Evolutionary conservation across 768 basidiomycete species (phyloP).

Genomic region (Clitopilus hobsonii): DNA sequence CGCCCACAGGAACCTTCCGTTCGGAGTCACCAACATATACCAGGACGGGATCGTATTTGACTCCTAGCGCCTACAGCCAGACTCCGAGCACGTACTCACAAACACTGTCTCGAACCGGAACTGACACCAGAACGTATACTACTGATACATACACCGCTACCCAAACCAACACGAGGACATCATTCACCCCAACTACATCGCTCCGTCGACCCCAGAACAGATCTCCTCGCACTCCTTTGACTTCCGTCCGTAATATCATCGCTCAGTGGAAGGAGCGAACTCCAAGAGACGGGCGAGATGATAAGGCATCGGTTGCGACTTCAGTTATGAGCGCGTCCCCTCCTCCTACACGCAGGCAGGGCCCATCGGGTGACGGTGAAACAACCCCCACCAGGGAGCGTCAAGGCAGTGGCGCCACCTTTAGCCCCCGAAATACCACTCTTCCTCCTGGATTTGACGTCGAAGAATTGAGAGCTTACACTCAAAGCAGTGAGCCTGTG

Average conservation of each 20-base stretch:
- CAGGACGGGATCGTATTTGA: conserved; percentile 29
- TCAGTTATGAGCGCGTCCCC: conserved; percentile 34
- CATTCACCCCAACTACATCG: conserved; percentile 44
- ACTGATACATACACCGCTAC: conserved; percentile 25
- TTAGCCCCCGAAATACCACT: conserved; percentile 24
- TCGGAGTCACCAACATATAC: conserved; percentile 23
- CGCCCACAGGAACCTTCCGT: conserved; percentile 25
- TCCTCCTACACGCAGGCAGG: background rate
- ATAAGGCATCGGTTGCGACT: conserved; percentile 31
- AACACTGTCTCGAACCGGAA: conserved; percentile 36
- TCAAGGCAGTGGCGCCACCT: conserved; percentile 17
- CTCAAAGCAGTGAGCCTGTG: conserved; percentile 46
- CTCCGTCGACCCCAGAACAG: conserved; percentile 54
- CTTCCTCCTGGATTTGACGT: conserved; percentile 41
- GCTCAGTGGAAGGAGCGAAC: conserved; percentile 79
- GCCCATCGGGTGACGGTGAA: background rate
- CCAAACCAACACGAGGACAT: conserved; percentile 30
- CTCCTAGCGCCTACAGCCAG: conserved; percentile 29
- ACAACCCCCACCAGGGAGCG: background rate
- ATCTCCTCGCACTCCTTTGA: conserved; percentile 66
- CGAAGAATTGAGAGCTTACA: conserved; percentile 40
- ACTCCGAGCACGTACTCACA: conserved; percentile 34
- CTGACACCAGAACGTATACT: conserved; percentile 19
- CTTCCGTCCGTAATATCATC: conserved; percentile 75
- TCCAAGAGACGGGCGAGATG: conserved; percentile 37